These are phyloP conservation scores for Aquilaria yunnanensis DNA, from an alignment of 345 rosid genomes.

Conservation along the genomic window DNA sequence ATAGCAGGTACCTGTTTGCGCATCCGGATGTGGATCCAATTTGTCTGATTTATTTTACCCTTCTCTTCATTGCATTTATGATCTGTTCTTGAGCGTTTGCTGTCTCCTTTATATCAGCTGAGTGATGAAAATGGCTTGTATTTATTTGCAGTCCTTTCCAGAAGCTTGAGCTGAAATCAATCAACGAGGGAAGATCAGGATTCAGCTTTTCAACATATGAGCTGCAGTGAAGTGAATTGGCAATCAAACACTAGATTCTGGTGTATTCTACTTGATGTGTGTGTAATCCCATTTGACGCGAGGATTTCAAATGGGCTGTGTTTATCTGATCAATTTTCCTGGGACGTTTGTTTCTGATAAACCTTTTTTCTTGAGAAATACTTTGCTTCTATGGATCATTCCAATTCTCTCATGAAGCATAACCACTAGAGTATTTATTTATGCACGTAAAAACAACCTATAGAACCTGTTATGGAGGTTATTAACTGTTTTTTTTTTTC, in stretches of 20 bases:
- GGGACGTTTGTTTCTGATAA: no score
- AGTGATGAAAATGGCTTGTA: slow-evolving; percentile 7
- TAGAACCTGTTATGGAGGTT: no score
- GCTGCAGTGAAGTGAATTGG: slow-evolving; percentile 39
- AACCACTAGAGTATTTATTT: no score
- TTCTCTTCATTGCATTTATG: not conserved
- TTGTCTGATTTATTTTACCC: not conserved
- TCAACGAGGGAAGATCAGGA: slow-evolving; percentile 69
- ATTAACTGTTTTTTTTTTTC: no score
- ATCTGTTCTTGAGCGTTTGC: slow-evolving; percentile 3
- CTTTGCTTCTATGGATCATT: no score
- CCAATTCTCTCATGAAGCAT: no score
- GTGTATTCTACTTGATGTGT: no score
- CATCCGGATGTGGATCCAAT: not conserved
- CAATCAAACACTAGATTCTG: slow-evolving; percentile 2
- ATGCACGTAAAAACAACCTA: no score
- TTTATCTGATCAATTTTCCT: no score
- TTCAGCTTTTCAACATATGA: slow-evolving; percentile 80
- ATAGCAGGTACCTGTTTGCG: slow-evolving; percentile 49
- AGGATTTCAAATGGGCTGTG: no score
- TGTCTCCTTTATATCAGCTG: not conserved
- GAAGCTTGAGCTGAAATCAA: slow-evolving; percentile 83
- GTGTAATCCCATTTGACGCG: no score
- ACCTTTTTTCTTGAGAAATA: no score
- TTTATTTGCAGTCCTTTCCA: slow-evolving; percentile 71